These are phyloP conservation scores for Colletotrichum musicola DNA, from an alignment of 2,329 filamentous ascomycete species.

Conservation along the genomic window DNA sequence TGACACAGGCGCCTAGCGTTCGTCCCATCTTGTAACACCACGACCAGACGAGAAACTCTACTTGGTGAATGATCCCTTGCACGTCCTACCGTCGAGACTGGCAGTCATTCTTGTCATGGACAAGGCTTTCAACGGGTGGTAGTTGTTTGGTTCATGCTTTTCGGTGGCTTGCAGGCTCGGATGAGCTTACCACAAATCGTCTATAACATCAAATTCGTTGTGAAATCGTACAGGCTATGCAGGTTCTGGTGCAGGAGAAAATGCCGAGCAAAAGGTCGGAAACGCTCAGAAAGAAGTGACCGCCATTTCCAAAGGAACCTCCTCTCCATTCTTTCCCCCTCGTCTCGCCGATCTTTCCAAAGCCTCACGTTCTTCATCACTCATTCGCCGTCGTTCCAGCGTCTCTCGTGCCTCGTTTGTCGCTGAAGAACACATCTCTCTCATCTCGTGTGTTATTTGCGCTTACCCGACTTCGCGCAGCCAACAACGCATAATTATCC, in stretches of 20 bases:
- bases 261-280: conserved; percentile 22
- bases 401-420: background rate
- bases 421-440: background rate
- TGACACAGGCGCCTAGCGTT: conserved; percentile 3
- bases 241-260: conserved; percentile 1
- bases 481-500: conserved; percentile 1
- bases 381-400: conserved; percentile 22
- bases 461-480: background rate
- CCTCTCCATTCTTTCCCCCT: background rate
- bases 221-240: conserved; percentile 37
- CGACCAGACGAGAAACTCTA: too few relatives aligned
- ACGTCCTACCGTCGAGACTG: too few relatives aligned
- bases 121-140: too few relatives aligned
- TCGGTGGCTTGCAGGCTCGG: background rate
- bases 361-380: conserved; percentile 30
- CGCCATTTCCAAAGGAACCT: conserved; percentile 22
- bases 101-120: too few relatives aligned
- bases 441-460: conserved; percentile 8
- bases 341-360: background rate
- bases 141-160: conserved; percentile 9
- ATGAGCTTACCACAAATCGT: conserved; percentile 17
- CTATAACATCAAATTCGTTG: conserved; percentile 30
- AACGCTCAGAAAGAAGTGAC: conserved; percentile 21
- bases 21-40: conserved; percentile 9
- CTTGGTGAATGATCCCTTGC: too few relatives aligned